Conservation (phyloP, 768 basidiomycete genomes). For the Rickenella mellea region DNA sequence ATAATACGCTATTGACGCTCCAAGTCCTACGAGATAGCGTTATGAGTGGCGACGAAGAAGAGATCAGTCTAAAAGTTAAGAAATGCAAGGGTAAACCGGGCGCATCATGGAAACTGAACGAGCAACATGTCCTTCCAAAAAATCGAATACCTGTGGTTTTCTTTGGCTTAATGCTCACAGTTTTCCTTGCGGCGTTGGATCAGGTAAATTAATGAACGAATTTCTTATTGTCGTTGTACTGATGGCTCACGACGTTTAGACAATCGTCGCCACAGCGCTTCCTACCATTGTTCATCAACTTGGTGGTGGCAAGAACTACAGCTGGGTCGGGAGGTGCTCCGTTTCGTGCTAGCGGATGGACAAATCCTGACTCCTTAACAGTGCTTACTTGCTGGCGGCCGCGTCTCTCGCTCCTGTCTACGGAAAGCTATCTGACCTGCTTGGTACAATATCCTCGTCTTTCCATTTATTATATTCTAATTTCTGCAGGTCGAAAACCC, state of each 20-base stretch:
- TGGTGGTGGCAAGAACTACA: constrained; percentile 52
- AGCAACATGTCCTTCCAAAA: constrained; percentile 48
- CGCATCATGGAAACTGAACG: constrained; percentile 44
- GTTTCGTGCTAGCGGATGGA: neutral
- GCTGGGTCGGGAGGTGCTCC: constrained; percentile 64
- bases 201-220: constrained; percentile 11
- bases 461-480: constrained; percentile 11
- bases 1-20: too few relatives aligned
- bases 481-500: constrained; percentile 48
- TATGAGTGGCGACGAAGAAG: neutral
- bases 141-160: constrained; percentile 38
- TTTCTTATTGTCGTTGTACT: too few relatives aligned
- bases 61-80: neutral
- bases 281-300: constrained; percentile 64
- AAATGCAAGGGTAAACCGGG: constrained; percentile 26
- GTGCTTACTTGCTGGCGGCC: constrained; percentile 67
- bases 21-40: too few relatives aligned
- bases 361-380: constrained; percentile 14
- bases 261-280: constrained; percentile 66
- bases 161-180: constrained; percentile 3
- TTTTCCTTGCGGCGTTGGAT: constrained; percentile 16
- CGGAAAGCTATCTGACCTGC: constrained; percentile 64
- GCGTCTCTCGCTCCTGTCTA: constrained; percentile 63
- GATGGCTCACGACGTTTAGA: too few relatives aligned
- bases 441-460: constrained; percentile 18